Evolutionary conservation across 2,329 filamentous ascomycete species (phyloP).

Genomic region (Diaporthe citri): DNA sequence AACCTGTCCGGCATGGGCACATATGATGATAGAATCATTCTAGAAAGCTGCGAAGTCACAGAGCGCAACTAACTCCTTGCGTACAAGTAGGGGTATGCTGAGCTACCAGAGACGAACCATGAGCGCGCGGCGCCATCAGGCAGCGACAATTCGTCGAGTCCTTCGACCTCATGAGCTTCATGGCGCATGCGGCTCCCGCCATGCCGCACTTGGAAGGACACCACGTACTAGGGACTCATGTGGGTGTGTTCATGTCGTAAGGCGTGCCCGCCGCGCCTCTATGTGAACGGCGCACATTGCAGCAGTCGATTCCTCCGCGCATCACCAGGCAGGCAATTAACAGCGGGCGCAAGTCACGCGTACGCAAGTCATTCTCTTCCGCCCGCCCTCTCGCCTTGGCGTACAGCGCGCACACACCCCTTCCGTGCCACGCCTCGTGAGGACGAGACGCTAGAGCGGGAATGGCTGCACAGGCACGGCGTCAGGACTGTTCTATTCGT

Average conservation of each 20-base stretch:
- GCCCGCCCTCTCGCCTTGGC: constrained; percentile 1
- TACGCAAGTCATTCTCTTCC: background rate
- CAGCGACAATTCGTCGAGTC: background rate
- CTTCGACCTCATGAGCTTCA: background rate
- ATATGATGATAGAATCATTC: constrained; percentile 16
- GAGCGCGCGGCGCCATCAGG: background rate
- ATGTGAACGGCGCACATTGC: background rate
- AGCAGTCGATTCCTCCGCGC: background rate
- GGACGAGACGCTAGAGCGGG: constrained; percentile 15
- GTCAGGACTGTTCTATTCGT: constrained; percentile 10
- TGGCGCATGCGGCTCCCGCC: background rate
- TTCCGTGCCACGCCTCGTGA: background rate
- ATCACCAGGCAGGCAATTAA: constrained; percentile 1
- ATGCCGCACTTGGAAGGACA: background rate
- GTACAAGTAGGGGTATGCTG: background rate
- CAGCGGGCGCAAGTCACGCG: background rate
- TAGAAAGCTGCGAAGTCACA: background rate
- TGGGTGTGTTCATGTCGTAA: too few relatives aligned
- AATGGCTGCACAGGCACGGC: constrained; percentile 5
- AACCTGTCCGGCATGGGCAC: background rate
- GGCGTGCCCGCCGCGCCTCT: background rate
- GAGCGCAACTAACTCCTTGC: background rate
- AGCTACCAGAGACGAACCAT: background rate
- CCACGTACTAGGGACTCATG: too few relatives aligned
- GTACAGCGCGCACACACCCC: background rate